Evolutionary conservation across 2,329 filamentous ascomycete species (phyloP).

Genomic region (Sporothrix brasiliensis): DNA sequence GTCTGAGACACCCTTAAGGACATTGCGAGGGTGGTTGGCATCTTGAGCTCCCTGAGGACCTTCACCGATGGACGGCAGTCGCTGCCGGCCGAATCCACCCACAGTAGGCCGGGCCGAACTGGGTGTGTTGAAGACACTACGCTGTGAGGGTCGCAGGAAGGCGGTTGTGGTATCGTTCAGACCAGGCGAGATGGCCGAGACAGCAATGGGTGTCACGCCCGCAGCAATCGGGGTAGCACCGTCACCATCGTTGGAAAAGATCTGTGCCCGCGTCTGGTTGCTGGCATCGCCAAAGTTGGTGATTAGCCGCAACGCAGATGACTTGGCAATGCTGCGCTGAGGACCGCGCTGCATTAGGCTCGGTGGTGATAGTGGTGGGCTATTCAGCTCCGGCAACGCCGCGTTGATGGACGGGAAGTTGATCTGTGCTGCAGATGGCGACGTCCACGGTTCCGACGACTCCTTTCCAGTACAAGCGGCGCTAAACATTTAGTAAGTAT

Average conservation of each 20-base stretch:
- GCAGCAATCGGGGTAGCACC: constrained; percentile 75
- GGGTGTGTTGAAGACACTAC: constrained; percentile 70
- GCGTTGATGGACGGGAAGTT: constrained; percentile 55
- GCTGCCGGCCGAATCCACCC: constrained; percentile 62
- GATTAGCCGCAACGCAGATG: constrained; percentile 84
- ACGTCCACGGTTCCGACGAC: constrained; percentile 83
- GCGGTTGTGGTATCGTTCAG: constrained; percentile 68
- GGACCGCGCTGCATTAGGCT: constrained; percentile 59
- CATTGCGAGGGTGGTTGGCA: constrained; percentile 39
- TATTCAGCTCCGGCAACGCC: constrained; percentile 63
- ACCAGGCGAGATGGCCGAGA: constrained; percentile 73
- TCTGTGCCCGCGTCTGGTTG: constrained; percentile 60
- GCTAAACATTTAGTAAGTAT: constrained; percentile 43
- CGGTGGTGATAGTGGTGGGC: constrained; percentile 75
- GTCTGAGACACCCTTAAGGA: constrained; percentile 36
- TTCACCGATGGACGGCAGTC: constrained; percentile 79
- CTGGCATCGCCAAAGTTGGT: constrained; percentile 70
- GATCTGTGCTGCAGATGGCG: constrained; percentile 71
- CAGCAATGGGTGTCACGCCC: constrained; percentile 85
- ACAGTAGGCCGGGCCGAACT: constrained; percentile 66
- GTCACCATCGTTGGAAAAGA: constrained; percentile 59
- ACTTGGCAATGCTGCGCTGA: constrained; percentile 70
- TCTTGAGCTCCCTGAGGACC: constrained; percentile 48
- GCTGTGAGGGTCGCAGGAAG: constrained; percentile 67
- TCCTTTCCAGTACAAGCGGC: constrained; percentile 90